Evolutionary conservation across 2,329 filamentous ascomycete species (phyloP).

Genomic region (Laburnicola sp.): DNA sequence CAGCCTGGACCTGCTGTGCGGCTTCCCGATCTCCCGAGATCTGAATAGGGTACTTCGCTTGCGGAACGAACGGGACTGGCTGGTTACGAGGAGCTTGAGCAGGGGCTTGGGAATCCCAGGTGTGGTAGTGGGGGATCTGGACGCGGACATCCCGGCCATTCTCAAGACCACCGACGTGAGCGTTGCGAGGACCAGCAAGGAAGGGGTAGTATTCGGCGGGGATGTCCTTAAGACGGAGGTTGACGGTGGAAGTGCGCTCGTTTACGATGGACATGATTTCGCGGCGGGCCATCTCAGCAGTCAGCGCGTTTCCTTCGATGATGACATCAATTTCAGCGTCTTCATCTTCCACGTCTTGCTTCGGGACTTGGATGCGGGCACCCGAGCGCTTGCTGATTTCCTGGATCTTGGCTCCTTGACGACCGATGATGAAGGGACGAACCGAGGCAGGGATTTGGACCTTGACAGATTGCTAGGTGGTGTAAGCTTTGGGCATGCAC

Average conservation of each 20-base stretch:
- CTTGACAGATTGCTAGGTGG: constrained; percentile 63
- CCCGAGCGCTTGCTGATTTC: constrained; percentile 86
- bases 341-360: constrained; percentile 78
- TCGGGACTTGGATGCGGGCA: constrained; percentile 87
- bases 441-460: constrained; percentile 82
- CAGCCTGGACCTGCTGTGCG: constrained; percentile 76
- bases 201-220: constrained; percentile 95
- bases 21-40: constrained; percentile 83
- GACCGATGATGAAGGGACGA: constrained; percentile 89
- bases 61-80: constrained; percentile 69
- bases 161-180: constrained; percentile 68
- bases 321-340: constrained; percentile 76
- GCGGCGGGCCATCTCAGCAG: constrained; percentile 78
- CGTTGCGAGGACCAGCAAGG: constrained; percentile 78
- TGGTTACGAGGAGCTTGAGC: constrained; percentile 67
- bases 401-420: constrained; percentile 86
- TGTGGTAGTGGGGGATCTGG: constrained; percentile 79
- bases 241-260: constrained; percentile 81
- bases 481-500: constrained; percentile 12
- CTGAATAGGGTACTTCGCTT: constrained; percentile 76
- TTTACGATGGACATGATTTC: constrained; percentile 86
- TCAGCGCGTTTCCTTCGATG: constrained; percentile 88
- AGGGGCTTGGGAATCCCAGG: constrained; percentile 68
- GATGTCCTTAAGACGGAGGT: constrained; percentile 77
- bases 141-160: constrained; percentile 75